phyloP scores from a whole-genome alignment of 2,329 filamentous ascomycete species.

The Pseudogymnoascus sp. region DNA sequence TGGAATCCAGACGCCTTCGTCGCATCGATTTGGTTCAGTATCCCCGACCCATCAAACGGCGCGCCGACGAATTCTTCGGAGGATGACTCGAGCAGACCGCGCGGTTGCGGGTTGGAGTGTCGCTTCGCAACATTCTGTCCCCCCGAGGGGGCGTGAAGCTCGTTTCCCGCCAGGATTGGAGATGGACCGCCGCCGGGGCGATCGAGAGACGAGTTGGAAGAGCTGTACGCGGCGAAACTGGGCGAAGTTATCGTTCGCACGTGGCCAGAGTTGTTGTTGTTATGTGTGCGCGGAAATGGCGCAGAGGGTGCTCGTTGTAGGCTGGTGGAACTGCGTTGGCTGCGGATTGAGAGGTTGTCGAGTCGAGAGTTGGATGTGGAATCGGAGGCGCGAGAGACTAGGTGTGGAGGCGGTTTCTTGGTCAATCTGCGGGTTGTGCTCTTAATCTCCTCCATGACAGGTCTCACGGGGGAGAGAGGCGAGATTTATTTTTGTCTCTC shows the following conservation, averaged over 20 bases:
- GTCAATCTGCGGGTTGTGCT: slow-evolving; percentile 47
- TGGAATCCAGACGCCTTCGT: slow-evolving; percentile 27
- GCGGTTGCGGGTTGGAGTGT: slow-evolving; percentile 30
- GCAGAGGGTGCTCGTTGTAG: slow-evolving; percentile 53
- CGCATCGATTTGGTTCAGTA: slow-evolving; percentile 51
- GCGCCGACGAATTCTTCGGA: slow-evolving; percentile 56
- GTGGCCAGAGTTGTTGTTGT: slow-evolving; percentile 18
- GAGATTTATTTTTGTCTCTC: background rate
- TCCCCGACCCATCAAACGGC: slow-evolving; percentile 56
- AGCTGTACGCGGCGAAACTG: slow-evolving; percentile 37
- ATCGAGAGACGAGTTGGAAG: slow-evolving; percentile 29
- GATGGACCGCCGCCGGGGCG: slow-evolving; percentile 24
- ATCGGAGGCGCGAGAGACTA: slow-evolving; percentile 40
- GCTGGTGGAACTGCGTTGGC: slow-evolving; percentile 56
- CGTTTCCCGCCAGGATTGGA: slow-evolving; percentile 22
- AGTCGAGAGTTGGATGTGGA: slow-evolving; percentile 30
- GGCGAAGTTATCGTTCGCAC: slow-evolving; percentile 35
- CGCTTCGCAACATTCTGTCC: slow-evolving; percentile 22
- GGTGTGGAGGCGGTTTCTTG: slow-evolving; percentile 48
- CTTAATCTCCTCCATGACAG: slow-evolving; percentile 25
- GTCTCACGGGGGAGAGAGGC: slow-evolving; percentile 9
- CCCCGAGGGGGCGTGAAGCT: slow-evolving; percentile 19
- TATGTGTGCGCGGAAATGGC: slow-evolving; percentile 31
- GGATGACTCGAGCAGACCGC: slow-evolving; percentile 36
- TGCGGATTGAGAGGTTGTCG: slow-evolving; percentile 50